Conservation (phyloP, 2,329 filamentous ascomycete genomes). For the Mycosphaerella sp. region DNA sequence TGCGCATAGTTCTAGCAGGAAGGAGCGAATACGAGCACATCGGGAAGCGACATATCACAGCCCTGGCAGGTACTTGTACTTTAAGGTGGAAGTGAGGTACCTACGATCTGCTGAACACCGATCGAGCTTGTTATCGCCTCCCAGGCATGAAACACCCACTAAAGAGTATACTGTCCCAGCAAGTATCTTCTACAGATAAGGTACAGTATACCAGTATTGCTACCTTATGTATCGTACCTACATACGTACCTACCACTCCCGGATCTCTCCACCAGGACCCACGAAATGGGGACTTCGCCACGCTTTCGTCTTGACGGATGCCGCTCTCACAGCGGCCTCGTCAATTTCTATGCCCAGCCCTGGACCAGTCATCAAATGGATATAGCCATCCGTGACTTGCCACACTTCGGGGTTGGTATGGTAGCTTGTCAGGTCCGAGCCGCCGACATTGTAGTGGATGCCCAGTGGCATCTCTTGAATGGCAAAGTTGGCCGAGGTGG, state of each 20-base stretch:
- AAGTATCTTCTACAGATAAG: too few relatives aligned
- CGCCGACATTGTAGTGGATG: slow-evolving; percentile 69
- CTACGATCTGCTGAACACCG: too few relatives aligned
- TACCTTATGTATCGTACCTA: neutral
- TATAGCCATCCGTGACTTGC: slow-evolving; percentile 28
- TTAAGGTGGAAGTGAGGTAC: too few relatives aligned
- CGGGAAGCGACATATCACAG: too few relatives aligned
- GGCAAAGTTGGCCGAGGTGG: slow-evolving; percentile 57
- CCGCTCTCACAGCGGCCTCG: slow-evolving; percentile 58
- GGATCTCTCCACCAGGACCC: slow-evolving; percentile 59
- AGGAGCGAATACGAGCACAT: too few relatives aligned
- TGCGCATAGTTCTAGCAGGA: too few relatives aligned
- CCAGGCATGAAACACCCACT: too few relatives aligned
- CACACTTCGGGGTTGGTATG: slow-evolving; percentile 28
- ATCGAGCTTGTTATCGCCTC: too few relatives aligned
- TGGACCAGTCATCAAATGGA: slow-evolving; percentile 25
- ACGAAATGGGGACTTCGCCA: slow-evolving; percentile 64
- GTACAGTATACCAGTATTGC: too few relatives aligned
- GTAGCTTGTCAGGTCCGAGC: slow-evolving; percentile 50
- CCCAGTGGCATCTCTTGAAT: slow-evolving; percentile 75
- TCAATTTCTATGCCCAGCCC: slow-evolving; percentile 42
- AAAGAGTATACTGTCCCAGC: too few relatives aligned
- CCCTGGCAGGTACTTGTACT: too few relatives aligned
- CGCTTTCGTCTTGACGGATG: slow-evolving; percentile 53
- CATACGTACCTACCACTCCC: slow-evolving; percentile 54